A percentile compares a stretch with the other conserved stretches of the same genome.
Evolutionary conservation across 768 basidiomycete genomes (phyloP).

Genomic region (Suillus weaverae): DNA sequence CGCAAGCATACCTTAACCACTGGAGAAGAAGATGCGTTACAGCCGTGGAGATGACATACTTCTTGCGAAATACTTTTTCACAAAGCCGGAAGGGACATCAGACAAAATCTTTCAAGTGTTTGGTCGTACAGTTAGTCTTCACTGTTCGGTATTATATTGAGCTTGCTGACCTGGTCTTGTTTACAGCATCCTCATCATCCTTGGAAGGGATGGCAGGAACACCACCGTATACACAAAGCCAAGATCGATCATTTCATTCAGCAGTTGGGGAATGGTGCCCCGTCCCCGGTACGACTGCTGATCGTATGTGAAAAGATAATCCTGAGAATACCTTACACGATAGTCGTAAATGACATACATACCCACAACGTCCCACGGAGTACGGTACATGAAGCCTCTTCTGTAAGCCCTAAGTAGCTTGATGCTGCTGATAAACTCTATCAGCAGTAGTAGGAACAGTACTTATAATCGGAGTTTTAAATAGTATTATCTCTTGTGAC

Average conservation of each 20-base stretch:
- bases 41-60: conserved; percentile 77
- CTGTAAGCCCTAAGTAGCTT: background rate
- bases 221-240: conserved; percentile 83
- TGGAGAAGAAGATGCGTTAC: conserved; percentile 88
- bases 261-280: too few species aligned
- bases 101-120: conserved; percentile 86
- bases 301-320: too few species aligned
- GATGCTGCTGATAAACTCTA: background rate
- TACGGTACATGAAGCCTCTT: background rate
- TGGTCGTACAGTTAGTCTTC: conserved; percentile 56
- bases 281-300: background rate
- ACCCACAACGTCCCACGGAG: background rate
- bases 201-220: conserved; percentile 95
- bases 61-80: conserved; percentile 71
- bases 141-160: conserved; percentile 2
- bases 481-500: conserved; percentile 29
- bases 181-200: conserved; percentile 82
- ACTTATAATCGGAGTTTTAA: conserved; percentile 28
- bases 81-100: conserved; percentile 75
- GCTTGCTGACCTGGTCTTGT: conserved; percentile 3
- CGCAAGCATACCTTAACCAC: conserved; percentile 57
- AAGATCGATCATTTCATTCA: conserved; percentile 84
- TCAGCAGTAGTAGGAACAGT: background rate
- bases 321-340: conserved; percentile 1
- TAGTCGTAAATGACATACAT: background rate